These are phyloP conservation scores for Trichaptum fuscoviolaceum DNA, from an alignment of 768 basidiomycete genomes.

Conservation along the genomic window DNA sequence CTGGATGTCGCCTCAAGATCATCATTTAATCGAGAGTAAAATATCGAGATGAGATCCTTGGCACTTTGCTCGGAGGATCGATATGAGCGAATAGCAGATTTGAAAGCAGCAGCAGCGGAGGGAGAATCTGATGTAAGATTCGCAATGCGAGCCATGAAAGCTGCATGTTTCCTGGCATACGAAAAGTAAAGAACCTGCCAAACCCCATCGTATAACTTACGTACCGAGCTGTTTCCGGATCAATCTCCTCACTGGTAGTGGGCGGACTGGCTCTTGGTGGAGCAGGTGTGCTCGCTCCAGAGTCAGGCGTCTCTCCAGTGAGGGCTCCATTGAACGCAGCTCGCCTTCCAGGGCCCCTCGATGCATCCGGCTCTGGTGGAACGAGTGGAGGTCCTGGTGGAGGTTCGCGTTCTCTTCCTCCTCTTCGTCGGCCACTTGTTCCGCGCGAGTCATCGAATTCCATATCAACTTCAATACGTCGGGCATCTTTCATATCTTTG, in stretches of 20 bases:
- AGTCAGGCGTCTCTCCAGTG: constrained; percentile 34
- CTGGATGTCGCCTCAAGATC: constrained; percentile 70
- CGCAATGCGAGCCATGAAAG: constrained; percentile 60
- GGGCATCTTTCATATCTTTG: constrained; percentile 61
- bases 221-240: constrained; percentile 52
- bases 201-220: constrained; percentile 17
- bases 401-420: constrained; percentile 46
- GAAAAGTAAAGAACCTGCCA: constrained; percentile 2
- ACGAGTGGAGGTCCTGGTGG: constrained; percentile 25
- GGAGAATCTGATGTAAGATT: constrained; percentile 51
- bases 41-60: constrained; percentile 78
- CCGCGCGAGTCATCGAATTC: constrained; percentile 59
- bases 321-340: constrained; percentile 59
- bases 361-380: constrained; percentile 25
- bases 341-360: constrained; percentile 37
- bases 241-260: constrained; percentile 36
- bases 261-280: constrained; percentile 8
- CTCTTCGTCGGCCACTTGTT: constrained; percentile 37
- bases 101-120: constrained; percentile 56
- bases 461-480: constrained; percentile 60
- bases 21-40: constrained; percentile 74
- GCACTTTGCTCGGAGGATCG: constrained; percentile 71
- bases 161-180: constrained; percentile 53
- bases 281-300: constrained; percentile 20
- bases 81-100: constrained; percentile 76